Conservation (phyloP, 78 protist genomes). For the Goniomonas avonlea region DNA sequence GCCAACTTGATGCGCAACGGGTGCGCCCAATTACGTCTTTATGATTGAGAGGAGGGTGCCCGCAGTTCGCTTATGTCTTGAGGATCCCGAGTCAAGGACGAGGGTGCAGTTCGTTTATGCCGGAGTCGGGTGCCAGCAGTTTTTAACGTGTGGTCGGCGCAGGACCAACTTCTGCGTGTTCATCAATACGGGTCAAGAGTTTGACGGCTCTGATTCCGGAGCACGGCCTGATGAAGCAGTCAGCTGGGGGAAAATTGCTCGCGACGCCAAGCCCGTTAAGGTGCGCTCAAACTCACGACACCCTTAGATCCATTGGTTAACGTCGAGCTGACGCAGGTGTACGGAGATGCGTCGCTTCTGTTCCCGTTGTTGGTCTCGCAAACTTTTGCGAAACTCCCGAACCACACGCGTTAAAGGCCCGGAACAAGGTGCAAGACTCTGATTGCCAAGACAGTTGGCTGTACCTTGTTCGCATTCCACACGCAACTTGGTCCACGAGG, state of each 20-base stretch:
- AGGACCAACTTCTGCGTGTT: constrained; percentile 58
- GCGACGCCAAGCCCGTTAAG: constrained; percentile 85
- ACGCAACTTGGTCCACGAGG: no score
- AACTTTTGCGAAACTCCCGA: not conserved
- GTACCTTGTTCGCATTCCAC: no score
- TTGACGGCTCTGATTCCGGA: constrained; percentile 92
- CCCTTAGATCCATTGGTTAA: no score
- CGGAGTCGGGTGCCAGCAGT: no score
- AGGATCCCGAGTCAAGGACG: no score
- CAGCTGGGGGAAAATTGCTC: constrained; percentile 95
- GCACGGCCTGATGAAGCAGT: constrained; percentile 99
- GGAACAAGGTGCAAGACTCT: no score
- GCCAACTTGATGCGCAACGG: constrained; percentile 99
- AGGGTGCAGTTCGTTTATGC: no score
- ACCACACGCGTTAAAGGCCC: no score
- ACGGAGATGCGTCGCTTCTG: not conserved
- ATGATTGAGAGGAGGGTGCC: constrained; percentile 26
- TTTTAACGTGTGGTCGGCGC: no score
- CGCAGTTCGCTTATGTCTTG: not conserved
- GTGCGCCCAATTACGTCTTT: constrained; percentile 85
- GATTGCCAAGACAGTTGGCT: no score
- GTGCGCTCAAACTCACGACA: no score
- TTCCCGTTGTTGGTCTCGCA: constrained; percentile 1
- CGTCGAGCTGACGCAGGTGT: not conserved
- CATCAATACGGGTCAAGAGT: constrained; percentile 85